These are phyloP conservation scores for Sonneratia alba DNA, from an alignment of 345 rosid genomes.

Conservation along the genomic window DNA sequence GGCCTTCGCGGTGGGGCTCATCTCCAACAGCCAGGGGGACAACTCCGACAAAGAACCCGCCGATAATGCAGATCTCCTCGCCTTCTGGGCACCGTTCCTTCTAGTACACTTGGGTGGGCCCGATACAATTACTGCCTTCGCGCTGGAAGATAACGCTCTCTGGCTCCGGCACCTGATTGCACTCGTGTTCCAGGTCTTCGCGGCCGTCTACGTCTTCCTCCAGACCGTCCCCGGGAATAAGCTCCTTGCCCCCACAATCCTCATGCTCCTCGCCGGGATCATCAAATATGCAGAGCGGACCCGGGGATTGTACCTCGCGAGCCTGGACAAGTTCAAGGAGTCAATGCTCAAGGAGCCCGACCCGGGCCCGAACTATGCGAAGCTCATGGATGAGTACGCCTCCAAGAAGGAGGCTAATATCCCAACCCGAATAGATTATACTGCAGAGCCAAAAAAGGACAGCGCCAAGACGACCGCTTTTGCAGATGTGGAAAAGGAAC, in stretches of 20 bases:
- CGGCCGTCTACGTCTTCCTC: conserved; percentile 37
- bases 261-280: conserved; percentile 41
- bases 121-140: conserved; percentile 52
- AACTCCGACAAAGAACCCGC: background rate
- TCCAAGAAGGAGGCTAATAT: conserved; percentile 34
- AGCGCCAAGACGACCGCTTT: conserved; percentile 2
- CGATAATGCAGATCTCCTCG: conserved; percentile 27
- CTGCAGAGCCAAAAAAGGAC: conserved; percentile 38
- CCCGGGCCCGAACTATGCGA: conserved; percentile 51
- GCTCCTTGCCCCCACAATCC: conserved; percentile 21
- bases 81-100: conserved; percentile 69
- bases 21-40: conserved; percentile 26
- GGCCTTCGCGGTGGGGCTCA: conserved; percentile 41
- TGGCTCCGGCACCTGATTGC: conserved; percentile 52
- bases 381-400: conserved; percentile 57
- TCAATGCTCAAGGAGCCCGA: conserved; percentile 49
- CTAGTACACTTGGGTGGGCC: conserved; percentile 62
- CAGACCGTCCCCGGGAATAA: conserved; percentile 19
- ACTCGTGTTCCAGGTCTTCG: conserved; percentile 31
- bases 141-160: conserved; percentile 63
- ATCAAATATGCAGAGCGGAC: conserved; percentile 59
- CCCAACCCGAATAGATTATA: conserved; percentile 26
- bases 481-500: background rate
- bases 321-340: conserved; percentile 45
- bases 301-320: conserved; percentile 42